Percentiles rank a stretch among this genome's conserved stretches.
Evolutionary conservation across 805 yeast genomes (phyloP).

Genomic region (Priceomyces melissophilus): DNA sequence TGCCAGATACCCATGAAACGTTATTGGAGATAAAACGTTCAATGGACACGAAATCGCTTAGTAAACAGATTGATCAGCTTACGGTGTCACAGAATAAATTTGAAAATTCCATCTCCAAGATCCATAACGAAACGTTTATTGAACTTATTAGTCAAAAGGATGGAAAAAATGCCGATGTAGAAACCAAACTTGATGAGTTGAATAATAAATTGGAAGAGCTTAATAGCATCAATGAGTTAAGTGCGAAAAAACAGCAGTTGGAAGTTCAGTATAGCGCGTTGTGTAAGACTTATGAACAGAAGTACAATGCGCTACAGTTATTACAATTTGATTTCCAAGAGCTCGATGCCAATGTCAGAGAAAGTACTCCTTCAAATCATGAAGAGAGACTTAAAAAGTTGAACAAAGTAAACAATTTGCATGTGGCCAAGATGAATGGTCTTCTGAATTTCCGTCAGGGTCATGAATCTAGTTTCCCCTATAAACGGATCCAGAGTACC

Average conservation of each 20-base stretch:
- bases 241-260: conserved; percentile 7
- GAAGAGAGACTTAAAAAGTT: conserved; percentile 6
- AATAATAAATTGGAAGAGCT: not conserved
- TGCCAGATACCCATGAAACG: too few species aligned
- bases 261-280: conserved; percentile 19
- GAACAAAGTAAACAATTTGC: conserved; percentile 21
- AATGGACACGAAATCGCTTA: too few species aligned
- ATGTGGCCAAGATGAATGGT: conserved; percentile 15
- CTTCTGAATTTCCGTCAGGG: conserved; percentile 8
- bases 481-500: conserved; percentile 27
- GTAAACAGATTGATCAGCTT: too few species aligned
- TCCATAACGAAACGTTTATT: too few species aligned
- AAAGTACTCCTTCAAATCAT: conserved; percentile 9
- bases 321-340: conserved; percentile 20
- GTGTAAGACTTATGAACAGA: conserved; percentile 19
- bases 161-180: too few species aligned
- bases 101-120: too few species aligned
- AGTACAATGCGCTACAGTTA: conserved; percentile 17
- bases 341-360: conserved; percentile 9
- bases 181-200: too few species aligned
- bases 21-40: too few species aligned
- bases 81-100: too few species aligned
- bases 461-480: conserved; percentile 1
- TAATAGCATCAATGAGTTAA: conserved; percentile 1
- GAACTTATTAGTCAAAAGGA: not conserved